Evolutionary conservation across 2,329 filamentous ascomycete genomes (phyloP).

Genomic region (Scedosporium dehoogii): DNA sequence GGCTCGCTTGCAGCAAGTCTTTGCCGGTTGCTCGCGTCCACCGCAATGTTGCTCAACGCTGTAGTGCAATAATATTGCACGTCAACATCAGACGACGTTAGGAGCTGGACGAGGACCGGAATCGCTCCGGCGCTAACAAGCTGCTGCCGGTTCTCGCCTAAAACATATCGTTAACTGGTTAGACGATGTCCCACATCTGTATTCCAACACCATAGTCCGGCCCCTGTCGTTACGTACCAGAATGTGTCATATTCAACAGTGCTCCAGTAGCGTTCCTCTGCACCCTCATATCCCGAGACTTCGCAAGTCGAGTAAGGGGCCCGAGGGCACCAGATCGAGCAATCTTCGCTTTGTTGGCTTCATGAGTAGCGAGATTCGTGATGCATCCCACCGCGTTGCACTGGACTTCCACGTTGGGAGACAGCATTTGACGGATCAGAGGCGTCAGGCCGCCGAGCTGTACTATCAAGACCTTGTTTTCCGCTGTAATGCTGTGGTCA

Average conservation of each 20-base stretch:
- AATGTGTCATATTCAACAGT: constrained; percentile 97
- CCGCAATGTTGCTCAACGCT: constrained; percentile 94
- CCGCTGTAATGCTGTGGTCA: constrained; percentile 49
- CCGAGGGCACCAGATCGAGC: constrained; percentile 87
- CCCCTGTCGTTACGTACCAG: constrained; percentile 50
- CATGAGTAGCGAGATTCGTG: constrained; percentile 93
- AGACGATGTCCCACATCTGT: constrained; percentile 5
- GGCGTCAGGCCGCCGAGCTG: constrained; percentile 81
- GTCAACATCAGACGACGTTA: constrained; percentile 88
- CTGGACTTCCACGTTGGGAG: constrained; percentile 93
- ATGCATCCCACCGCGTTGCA: constrained; percentile 99
- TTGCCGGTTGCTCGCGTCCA: constrained; percentile 82
- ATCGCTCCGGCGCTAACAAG: constrained; percentile 97
- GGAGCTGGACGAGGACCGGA: constrained; percentile 87
- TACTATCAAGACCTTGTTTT: constrained; percentile 97
- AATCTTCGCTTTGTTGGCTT: constrained; percentile 99
- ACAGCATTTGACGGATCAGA: constrained; percentile 97
- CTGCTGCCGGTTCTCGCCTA: constrained; percentile 95
- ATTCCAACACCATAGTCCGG: neutral
- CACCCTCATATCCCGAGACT: constrained; percentile 97
- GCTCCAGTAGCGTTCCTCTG: constrained; percentile 96
- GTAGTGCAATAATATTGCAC: constrained; percentile 99
- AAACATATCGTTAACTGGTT: constrained; percentile 12
- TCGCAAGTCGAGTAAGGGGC: constrained; percentile 82
- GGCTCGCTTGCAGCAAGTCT: constrained; percentile 85